Evolutionary conservation across 2,329 filamentous ascomycete species (phyloP), one percentile per base, ranked within the genome.

Genomic region (Acarospora socialis): DNA sequence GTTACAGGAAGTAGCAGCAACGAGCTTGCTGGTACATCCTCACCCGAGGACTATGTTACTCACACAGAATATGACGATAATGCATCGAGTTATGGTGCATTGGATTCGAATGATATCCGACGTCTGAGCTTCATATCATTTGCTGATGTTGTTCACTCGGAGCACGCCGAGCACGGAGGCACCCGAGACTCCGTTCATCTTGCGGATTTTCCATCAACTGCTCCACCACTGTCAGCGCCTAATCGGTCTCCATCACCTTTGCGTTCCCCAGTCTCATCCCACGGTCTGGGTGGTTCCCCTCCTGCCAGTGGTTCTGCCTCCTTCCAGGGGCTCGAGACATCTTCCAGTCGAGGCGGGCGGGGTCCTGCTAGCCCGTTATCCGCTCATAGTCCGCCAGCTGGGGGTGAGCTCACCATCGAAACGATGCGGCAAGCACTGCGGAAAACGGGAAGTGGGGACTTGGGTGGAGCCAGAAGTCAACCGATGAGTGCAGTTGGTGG

Each of bases 111-210:
- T 28, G 86, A 93, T 47, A 71, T 92, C 12, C 76, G 82, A 27
- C 74, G 87, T 14, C 60, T 95, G 40, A 90, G 81, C 53, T 95
- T 95, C 59, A 92, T 95, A 51, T 93, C 84, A 5, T 95, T 95
- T 55, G 86, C 87, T 39, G 87, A 95, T 48, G 83, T 95, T 7
- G 83, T 95, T 23, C 83, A 92, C 51, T 72, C 71, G 18, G 69
- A 74, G 36, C 60, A 68, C 39, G 60, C 63, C 20, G 60, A 63
- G 53, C 22, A 54, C 51, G 14, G 54, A 54, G 30, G 38, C 42
- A 32, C 69, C 43, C 65, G 77, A 42, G 80, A 87, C 38, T 77
- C 32, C 34, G 65, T 81, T 35, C 75, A 83, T 50, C 58, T 78
- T 37, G 68, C 72, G 30, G 77, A 8, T 58, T 81, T 13, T 75